These are phyloP conservation scores for Camillea tinctor DNA, from an alignment of 2,329 filamentous ascomycete genomes.

Conservation along the genomic window DNA sequence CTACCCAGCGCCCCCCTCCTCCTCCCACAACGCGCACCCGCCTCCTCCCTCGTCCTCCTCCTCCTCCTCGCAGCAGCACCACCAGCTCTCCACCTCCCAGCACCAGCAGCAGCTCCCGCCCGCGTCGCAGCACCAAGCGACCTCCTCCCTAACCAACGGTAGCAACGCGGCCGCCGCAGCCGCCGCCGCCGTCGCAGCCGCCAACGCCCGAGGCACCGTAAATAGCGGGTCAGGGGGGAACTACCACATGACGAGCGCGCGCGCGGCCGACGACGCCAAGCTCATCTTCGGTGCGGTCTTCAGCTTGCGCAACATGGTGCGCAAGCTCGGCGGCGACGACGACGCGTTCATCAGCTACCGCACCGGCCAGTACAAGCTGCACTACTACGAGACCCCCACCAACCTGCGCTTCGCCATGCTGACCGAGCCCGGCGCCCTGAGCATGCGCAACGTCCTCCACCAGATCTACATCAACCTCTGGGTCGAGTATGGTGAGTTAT, in stretches of 20 bases:
- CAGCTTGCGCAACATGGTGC: constrained; percentile 92
- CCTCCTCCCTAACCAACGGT: constrained; percentile 4
- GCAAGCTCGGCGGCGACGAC: constrained; percentile 89
- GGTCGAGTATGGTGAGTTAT: constrained; percentile 79
- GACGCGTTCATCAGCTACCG: constrained; percentile 94
- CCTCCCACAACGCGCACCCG: not conserved
- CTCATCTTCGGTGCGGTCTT: constrained; percentile 97
- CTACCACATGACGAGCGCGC: constrained; percentile 13
- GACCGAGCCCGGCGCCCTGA: constrained; percentile 83
- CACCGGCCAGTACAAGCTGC: constrained; percentile 93
- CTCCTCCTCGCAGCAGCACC: not conserved
- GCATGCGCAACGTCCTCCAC: constrained; percentile 90
- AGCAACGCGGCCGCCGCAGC: constrained; percentile 13
- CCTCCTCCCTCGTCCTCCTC: not conserved
- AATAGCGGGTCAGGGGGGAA: too few relatives aligned
- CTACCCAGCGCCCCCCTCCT: not conserved
- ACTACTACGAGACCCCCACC: constrained; percentile 97
- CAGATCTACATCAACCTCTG: constrained; percentile 99
- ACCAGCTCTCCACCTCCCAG: constrained; percentile 1
- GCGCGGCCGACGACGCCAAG: constrained; percentile 80
- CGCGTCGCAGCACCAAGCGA: not conserved
- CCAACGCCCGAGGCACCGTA: constrained; percentile 2
- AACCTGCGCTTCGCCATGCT: constrained; percentile 96
- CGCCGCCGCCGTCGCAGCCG: constrained; percentile 10
- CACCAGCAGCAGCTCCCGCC: not conserved